Evolutionary conservation across 371 early-diverging fungal species (phyloP).

Genomic region (Capillidium heterosporum): DNA sequence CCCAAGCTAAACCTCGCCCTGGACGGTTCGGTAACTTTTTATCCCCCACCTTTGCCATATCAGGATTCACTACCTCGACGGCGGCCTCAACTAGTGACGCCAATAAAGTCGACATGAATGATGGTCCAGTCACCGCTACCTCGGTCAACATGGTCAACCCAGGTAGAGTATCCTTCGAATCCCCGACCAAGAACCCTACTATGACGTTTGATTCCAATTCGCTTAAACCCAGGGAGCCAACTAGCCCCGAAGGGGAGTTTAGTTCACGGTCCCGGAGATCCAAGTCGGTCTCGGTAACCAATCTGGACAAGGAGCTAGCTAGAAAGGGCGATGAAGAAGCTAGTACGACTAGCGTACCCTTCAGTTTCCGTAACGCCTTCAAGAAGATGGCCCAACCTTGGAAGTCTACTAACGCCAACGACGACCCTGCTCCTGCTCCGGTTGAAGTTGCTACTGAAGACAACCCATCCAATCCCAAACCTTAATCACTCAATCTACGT

Average conservation of each 20-base stretch:
- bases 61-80: background rate
- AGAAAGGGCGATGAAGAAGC: background rate
- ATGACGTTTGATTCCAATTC: background rate
- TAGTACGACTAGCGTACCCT: background rate
- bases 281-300: slow-evolving; percentile 2
- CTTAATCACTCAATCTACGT: no score
- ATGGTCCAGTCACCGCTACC: background rate
- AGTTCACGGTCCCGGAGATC: background rate
- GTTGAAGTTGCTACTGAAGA: no score
- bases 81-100: background rate
- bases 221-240: background rate
- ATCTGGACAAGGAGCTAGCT: background rate
- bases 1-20: background rate
- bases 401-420: background rate
- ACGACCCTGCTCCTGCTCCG: no score
- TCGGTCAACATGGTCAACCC: background rate
- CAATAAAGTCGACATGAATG: background rate
- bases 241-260: background rate
- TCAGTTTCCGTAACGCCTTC: background rate
- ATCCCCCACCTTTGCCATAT: background rate
- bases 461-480: no score
- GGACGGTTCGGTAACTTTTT: background rate
- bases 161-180: background rate
- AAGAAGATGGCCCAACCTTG: background rate
- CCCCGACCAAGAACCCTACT: background rate